A percentile compares a stretch with the other conserved stretches of the same genome.
These are phyloP conservation scores for Colletotrichum tropicale DNA, from an alignment of 2,329 filamentous ascomycete genomes.

Conservation along the genomic window DNA sequence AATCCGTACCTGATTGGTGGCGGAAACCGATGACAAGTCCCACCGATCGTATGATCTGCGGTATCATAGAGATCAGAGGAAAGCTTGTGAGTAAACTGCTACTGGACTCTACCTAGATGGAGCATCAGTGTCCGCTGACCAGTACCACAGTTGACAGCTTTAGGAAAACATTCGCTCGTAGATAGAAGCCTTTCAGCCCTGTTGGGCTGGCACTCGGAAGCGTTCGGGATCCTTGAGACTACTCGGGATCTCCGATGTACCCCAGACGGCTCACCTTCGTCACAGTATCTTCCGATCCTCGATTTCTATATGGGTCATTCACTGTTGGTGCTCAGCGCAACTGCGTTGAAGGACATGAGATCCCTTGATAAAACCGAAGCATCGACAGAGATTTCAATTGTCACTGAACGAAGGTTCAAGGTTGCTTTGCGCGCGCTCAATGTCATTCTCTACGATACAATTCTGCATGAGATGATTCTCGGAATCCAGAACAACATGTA, in stretches of 20 bases:
- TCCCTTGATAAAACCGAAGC: conserved; percentile 8
- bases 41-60: conserved; percentile 26
- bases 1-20: conserved; percentile 14
- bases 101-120: background rate
- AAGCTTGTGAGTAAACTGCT: conserved; percentile 13
- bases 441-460: background rate
- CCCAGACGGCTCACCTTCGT: background rate
- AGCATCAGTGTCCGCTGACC: background rate
- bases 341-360: conserved; percentile 24
- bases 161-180: conserved; percentile 8
- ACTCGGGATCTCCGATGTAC: background rate
- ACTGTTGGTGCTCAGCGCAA: conserved; percentile 27
- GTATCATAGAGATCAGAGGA: conserved; percentile 25
- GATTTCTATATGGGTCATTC: conserved; percentile 28
- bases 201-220: conserved; percentile 23
- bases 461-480: conserved; percentile 21
- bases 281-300: conserved; percentile 18
- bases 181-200: conserved; percentile 21
- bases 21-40: conserved; percentile 21
- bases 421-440: background rate
- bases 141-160: background rate
- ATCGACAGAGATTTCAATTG: background rate
- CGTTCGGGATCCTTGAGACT: conserved; percentile 9
- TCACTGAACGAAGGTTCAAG: background rate
- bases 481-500: conserved; percentile 29